Evolutionary conservation across 164 flowering plant species (phyloP), one percentile per base, ranked within the genome.

Genomic region (Dillenia suffruticosa): DNA sequence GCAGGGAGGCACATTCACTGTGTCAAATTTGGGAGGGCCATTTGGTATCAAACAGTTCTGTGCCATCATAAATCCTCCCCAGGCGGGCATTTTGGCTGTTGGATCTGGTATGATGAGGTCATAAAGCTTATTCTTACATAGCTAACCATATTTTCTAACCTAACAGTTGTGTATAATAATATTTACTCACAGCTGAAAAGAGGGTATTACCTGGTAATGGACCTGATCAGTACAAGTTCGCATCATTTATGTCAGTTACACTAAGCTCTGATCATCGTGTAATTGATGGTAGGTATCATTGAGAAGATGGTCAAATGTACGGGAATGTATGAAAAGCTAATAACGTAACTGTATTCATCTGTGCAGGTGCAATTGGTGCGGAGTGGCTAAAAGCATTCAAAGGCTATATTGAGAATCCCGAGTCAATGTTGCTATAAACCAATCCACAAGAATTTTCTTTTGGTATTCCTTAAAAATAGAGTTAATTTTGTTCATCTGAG

Each of bases 241-340:
- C 93, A n/a, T 88, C 96, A 46, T 94, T 80, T 80, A 89, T 94
- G 97, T 69, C 96, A 7, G 96, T 79, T 51, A 91, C 99, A 32
- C 77, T 94, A 56, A 94, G 99, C 73, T 94, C 97, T 57, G 99
- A 91, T 78, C 97, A 94, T 69, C 96, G 97, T 64, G 99, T 94
- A 9, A 82, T 91, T 51, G 97, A 94, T 82, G 97, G 97, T 91
- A 72, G 7, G 82, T 70, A 56, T 17, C 53, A 26, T 32, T 32
- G 40, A 32, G 40, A 32, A 32, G 40, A 32, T 5, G 40, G 40
- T 32, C 40, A 32, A 32, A 32, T 32, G 12, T 46, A 48, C 13
- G 15, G 19, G n/a, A 8, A 13, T 50, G 12, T 49, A 5, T 32
- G 19, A 32, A 51, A 56, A 9, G 24, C 40, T 22, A 54, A 52